Conservation (phyloP, 306 rosid species). For the Corylus heterophylla region DNA sequence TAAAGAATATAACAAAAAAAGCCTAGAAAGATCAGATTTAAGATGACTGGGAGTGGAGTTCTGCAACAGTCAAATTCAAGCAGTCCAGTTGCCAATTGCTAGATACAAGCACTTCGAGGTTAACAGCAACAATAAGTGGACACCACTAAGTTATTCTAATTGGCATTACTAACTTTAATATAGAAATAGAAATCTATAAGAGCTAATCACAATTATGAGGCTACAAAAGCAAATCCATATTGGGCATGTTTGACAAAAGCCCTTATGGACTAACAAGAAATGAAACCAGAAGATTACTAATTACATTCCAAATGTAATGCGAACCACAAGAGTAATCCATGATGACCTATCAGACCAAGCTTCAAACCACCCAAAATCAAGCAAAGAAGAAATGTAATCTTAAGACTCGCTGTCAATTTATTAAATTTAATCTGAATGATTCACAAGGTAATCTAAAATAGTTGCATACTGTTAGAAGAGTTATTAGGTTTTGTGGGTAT, state of each 20-base stretch:
- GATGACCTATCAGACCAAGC: slow-evolving; percentile 5
- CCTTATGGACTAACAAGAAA: neutral
- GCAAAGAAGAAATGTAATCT: slow-evolving; percentile 14
- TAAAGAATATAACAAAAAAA: neutral
- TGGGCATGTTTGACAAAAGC: neutral
- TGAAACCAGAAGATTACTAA: neutral
- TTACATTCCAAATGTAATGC: neutral
- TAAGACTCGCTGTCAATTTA: slow-evolving; percentile 11
- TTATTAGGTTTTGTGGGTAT: too few relatives aligned
- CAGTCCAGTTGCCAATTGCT: neutral
- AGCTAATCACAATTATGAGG: neutral
- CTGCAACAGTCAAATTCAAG: neutral
- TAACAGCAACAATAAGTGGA: neutral
- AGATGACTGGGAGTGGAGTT: neutral
- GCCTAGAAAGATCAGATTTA: neutral
- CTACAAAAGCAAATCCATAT: neutral
- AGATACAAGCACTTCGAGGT: neutral
- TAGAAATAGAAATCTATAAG: neutral
- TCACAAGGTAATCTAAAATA: slow-evolving; percentile 15
- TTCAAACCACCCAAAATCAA: slow-evolving; percentile 18
- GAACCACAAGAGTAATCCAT: slow-evolving; percentile 9
- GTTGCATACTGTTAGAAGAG: too few relatives aligned
- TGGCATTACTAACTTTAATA: neutral
- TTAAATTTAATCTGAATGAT: slow-evolving; percentile 17
- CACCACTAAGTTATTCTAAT: neutral